Evolutionary conservation across 2,329 filamentous ascomycete genomes (phyloP), one percentile per base, ranked within the genome.

Genomic region (Paecilomyces fulvus): DNA sequence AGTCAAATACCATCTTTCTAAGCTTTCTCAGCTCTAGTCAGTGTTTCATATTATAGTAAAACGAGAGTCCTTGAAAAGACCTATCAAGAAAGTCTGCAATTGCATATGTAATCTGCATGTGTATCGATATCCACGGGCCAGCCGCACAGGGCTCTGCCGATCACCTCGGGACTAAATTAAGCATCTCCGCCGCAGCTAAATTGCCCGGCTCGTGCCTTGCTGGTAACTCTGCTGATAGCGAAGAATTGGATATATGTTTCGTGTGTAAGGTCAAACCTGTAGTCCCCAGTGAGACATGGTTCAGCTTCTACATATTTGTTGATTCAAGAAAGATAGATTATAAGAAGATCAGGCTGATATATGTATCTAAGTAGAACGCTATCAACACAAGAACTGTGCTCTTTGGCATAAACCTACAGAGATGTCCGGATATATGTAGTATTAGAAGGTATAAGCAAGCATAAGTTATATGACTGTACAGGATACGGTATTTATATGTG

Each of bases 121-220:
- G n/a, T n/a, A n/a, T n/a, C 78, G 17, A 69, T 83, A 54, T 82
- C 79, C 1, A 80, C 82, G 55, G 79, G 78, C 1, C 79, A 83
- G 58, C 80, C 80, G 3, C 81, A 84, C 67, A 78, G 76, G 59
- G 81, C 81, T 8, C 74, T 82, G 2, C 82, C 81, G 1, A 74
- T 83, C 55, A 84, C 81, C 0, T 75, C 83, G 14, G 80, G 79
- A 0, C 68, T 84, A 14, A 77, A 0, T 68, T 84, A 14, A 77
- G 78, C 11, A 58, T 82, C 12, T 77, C 75, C 3, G 71, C 78
- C 2, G 78, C 80, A 17, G 75, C 78, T 9, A 75, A 75, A 53
- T 65, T 82, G 3, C 58, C 69, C 9, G 74, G 76, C 1, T 75
- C 71, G 1, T 67, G 67, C 53, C 60, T 69, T 1, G 56, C 58